Conservation (phyloP, 2,329 filamentous ascomycete species). For the Canariomyces notabilis region DNA sequence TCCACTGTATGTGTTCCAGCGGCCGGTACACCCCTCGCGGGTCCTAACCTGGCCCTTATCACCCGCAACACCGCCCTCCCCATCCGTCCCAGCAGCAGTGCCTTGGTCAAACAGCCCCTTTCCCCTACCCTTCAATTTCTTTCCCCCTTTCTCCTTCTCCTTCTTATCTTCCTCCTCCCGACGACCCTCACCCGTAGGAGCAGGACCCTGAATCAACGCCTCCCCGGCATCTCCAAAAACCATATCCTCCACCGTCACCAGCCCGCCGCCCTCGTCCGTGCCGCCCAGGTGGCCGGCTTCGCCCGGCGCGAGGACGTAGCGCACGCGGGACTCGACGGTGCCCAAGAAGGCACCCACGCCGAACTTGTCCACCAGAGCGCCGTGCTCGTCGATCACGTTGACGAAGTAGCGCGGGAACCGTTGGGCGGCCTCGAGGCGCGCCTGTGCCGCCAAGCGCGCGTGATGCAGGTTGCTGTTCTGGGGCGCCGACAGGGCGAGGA, state of each 20-base stretch:
- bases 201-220: conserved; percentile 22
- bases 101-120: too few species aligned
- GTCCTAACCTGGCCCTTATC: conserved; percentile 10
- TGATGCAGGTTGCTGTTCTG: conserved; percentile 43
- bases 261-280: conserved; percentile 51
- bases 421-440: conserved; percentile 55
- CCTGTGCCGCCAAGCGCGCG: conserved; percentile 60
- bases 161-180: conserved; percentile 2
- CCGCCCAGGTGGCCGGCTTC: conserved; percentile 48
- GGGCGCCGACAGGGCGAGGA: conserved; percentile 13
- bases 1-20: conserved; percentile 31
- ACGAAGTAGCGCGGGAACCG: conserved; percentile 52
- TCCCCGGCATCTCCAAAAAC: conserved; percentile 46
- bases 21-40: conserved; percentile 30
- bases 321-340: conserved; percentile 51
- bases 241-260: conserved; percentile 49
- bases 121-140: conserved; percentile 2
- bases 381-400: conserved; percentile 51
- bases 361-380: conserved; percentile 46
- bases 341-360: conserved; percentile 60
- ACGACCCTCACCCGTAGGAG: neutral
- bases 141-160: conserved; percentile 18
- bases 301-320: conserved; percentile 57
- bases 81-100: conserved; percentile 18
- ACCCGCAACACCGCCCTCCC: neutral